Conservation (phyloP, 306 rosid genomes). For the Sophora flavescens region DNA sequence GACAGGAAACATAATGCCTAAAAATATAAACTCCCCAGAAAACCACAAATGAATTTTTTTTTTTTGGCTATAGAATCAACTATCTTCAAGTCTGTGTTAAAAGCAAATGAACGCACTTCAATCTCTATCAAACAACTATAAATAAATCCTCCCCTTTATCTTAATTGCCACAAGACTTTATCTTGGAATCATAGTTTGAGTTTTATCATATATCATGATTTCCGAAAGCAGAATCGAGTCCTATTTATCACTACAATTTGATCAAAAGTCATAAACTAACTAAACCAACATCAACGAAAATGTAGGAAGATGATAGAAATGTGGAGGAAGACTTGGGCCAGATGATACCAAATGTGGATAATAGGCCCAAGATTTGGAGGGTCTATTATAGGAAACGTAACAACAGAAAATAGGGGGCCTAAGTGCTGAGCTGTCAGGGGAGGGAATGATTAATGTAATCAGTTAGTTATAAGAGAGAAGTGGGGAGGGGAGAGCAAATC, state of each 20-base stretch:
- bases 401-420: too few relatives aligned
- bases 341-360: too few relatives aligned
- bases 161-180: conserved; percentile 12
- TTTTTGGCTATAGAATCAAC: neutral
- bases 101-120: conserved; percentile 2
- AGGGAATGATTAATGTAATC: too few relatives aligned
- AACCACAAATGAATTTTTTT: neutral
- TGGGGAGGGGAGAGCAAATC: too few relatives aligned
- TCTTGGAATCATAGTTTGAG: conserved; percentile 13
- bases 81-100: neutral
- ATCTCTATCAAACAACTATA: conserved; percentile 8
- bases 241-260: conserved; percentile 13
- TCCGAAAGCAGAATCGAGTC: conserved; percentile 26
- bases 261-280: conserved; percentile 5
- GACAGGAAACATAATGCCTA: conserved; percentile 18
- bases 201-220: conserved; percentile 15
- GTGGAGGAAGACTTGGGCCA: too few relatives aligned
- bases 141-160: conserved; percentile 2
- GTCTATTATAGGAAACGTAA: too few relatives aligned
- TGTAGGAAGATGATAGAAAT: neutral
- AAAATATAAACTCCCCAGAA: neutral
- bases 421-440: too few relatives aligned
- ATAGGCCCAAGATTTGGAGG: too few relatives aligned
- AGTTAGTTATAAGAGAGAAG: too few relatives aligned
- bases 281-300: conserved; percentile 17